Evolutionary conservation across 2,329 filamentous ascomycete species (phyloP).

Genomic region (Stemphylium lycopersici): DNA sequence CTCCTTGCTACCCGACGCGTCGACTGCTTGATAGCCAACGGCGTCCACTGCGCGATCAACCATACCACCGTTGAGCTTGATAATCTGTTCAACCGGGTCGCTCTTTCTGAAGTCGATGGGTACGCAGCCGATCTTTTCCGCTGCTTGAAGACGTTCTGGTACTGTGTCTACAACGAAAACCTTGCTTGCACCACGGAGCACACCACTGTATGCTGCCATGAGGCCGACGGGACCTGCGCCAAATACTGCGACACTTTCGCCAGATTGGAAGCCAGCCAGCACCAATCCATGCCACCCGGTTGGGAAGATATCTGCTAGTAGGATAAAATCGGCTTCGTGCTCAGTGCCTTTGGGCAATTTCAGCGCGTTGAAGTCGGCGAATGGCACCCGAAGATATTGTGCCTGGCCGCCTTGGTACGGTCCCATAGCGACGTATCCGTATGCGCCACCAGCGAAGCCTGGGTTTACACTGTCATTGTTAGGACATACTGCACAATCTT

Average conservation of each 20-base stretch:
- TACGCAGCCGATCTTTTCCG: constrained; percentile 66
- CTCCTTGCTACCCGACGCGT: constrained; percentile 61
- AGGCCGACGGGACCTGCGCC: constrained; percentile 67
- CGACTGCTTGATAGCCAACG: constrained; percentile 69
- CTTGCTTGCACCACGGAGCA: constrained; percentile 64
- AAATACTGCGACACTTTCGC: constrained; percentile 69
- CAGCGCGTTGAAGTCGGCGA: constrained; percentile 70
- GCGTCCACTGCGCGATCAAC: constrained; percentile 70
- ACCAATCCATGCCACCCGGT: constrained; percentile 64
- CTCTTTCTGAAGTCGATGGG: constrained; percentile 66
- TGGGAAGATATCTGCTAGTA: constrained; percentile 58
- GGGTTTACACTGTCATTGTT: constrained; percentile 56
- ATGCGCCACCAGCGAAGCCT: constrained; percentile 65
- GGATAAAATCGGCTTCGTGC: constrained; percentile 65
- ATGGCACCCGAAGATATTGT: constrained; percentile 69
- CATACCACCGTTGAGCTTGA: constrained; percentile 63
- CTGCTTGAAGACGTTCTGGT: constrained; percentile 63
- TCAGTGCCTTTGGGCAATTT: constrained; percentile 66
- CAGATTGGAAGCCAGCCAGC: constrained; percentile 64
- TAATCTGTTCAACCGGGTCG: constrained; percentile 66
- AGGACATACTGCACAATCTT: background rate
- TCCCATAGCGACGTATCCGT: constrained; percentile 68
- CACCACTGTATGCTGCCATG: constrained; percentile 69
- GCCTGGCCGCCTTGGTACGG: constrained; percentile 64
- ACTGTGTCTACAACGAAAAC: constrained; percentile 70